A percentile compares a stretch with the other conserved stretches of the same genome.
Conservation (phyloP, 2,329 filamentous ascomycete genomes). For the Aspergillus carbonarius region DNA sequence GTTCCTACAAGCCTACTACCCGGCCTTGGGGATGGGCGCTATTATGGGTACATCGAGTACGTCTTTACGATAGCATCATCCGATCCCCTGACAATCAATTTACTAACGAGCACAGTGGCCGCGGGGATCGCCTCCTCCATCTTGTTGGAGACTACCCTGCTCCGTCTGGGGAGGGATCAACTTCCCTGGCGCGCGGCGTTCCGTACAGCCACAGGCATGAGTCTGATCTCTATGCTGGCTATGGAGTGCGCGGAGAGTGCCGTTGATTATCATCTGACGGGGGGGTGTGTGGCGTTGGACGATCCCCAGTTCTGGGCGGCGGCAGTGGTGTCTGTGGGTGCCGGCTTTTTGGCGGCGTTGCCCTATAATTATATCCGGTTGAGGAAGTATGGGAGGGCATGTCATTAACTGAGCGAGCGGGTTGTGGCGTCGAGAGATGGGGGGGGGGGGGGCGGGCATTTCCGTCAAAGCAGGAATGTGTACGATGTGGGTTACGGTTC, state of each 20-base stretch:
- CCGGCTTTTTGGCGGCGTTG: conserved; percentile 47
- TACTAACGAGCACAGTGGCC: conserved; percentile 43
- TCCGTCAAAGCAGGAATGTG: too few species aligned
- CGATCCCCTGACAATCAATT: not conserved
- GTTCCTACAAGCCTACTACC: conserved; percentile 52
- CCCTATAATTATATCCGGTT: conserved; percentile 56
- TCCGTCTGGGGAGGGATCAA: conserved; percentile 50
- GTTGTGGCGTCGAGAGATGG: too few species aligned
- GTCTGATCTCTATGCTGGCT: conserved; percentile 58
- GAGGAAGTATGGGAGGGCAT: conserved; percentile 48
- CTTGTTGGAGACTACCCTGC: conserved; percentile 53
- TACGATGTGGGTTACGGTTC: too few species aligned
- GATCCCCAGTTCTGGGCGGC: conserved; percentile 55
- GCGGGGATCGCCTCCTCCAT: conserved; percentile 54
- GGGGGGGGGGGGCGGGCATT: too few species aligned
- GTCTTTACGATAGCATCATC: conserved; percentile 4
- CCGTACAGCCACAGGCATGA: conserved; percentile 59
- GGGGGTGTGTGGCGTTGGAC: conserved; percentile 50
- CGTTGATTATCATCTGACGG: conserved; percentile 57
- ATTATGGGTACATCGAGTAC: conserved; percentile 57
- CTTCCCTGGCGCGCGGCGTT: conserved; percentile 50
- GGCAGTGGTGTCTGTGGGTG: conserved; percentile 36
- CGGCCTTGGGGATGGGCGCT: conserved; percentile 47
- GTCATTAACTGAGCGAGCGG: conserved; percentile 14
- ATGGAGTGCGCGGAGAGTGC: conserved; percentile 58